These are phyloP conservation scores for Ganoderma lingzhi DNA, from an alignment of 1,284 basidiomycete species.

Conservation along the genomic window DNA sequence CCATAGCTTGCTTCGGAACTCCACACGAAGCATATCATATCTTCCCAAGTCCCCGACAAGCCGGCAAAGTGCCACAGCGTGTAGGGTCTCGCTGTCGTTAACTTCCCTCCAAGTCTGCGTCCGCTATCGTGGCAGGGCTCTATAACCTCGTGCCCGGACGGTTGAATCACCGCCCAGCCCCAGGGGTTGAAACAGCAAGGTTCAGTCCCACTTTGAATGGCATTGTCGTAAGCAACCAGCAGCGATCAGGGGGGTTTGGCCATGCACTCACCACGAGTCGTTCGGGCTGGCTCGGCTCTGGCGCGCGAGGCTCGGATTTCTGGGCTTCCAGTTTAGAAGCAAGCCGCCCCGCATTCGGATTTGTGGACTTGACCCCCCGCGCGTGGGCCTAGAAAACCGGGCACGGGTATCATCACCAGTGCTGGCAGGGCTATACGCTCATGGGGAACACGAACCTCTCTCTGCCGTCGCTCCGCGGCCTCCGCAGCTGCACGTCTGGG, in stretches of 20 bases:
- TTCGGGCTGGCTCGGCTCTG: slow-evolving; percentile 61
- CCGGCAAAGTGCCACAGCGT: slow-evolving; percentile 16
- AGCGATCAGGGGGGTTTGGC: slow-evolving; percentile 25
- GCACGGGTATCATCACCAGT: slow-evolving; percentile 12
- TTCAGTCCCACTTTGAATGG: slow-evolving; percentile 40
- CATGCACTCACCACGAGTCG: slow-evolving; percentile 65
- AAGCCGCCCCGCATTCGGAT: slow-evolving; percentile 72
- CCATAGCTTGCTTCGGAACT: neutral
- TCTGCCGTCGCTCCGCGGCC: slow-evolving; percentile 72
- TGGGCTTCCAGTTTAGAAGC: slow-evolving; percentile 61
- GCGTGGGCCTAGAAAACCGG: slow-evolving; percentile 50
- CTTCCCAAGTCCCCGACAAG: slow-evolving; percentile 3
- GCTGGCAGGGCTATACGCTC: slow-evolving; percentile 24
- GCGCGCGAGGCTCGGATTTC: slow-evolving; percentile 54
- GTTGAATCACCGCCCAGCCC: slow-evolving; percentile 17
- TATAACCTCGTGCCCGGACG: slow-evolving; percentile 21
- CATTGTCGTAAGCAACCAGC: slow-evolving; percentile 26
- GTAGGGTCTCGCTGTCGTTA: slow-evolving; percentile 27
- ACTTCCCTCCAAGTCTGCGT: slow-evolving; percentile 4
- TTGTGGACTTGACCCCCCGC: slow-evolving; percentile 65
- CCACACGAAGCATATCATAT: slow-evolving; percentile 2
- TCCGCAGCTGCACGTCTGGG: slow-evolving; percentile 70
- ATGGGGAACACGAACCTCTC: slow-evolving; percentile 57
- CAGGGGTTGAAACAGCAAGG: slow-evolving; percentile 7
- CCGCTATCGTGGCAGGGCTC: slow-evolving; percentile 3